A percentile compares a stretch with the other conserved stretches of the same genome.
These are phyloP conservation scores for Craterostigma plantagineum DNA, from an alignment of 257 asterid species.

Conservation along the genomic window DNA sequence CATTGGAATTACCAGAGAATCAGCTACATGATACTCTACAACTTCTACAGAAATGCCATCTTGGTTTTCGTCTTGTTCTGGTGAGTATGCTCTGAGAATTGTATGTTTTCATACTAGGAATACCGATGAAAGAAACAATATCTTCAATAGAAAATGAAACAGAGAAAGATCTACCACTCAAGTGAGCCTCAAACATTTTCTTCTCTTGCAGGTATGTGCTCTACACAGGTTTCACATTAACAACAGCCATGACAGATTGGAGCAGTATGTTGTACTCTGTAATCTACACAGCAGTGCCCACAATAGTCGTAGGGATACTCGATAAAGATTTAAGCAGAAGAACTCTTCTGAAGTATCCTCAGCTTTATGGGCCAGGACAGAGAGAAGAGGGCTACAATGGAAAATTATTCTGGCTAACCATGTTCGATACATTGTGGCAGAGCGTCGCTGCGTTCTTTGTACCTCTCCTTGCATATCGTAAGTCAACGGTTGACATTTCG, in stretches of 20 bases:
- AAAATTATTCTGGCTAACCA: constrained; percentile 59
- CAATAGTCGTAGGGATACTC: constrained; percentile 65
- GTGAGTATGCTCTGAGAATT: no score
- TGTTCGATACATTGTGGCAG: constrained; percentile 85
- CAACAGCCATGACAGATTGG: constrained; percentile 93
- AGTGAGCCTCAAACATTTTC: no score
- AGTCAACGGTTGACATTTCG: constrained; percentile 43
- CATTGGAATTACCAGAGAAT: constrained; percentile 98
- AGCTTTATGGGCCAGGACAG: constrained; percentile 81
- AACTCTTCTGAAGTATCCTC: constrained; percentile 61
- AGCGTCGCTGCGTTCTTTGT: constrained; percentile 54
- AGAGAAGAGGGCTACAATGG: constrained; percentile 68
- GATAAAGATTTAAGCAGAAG: constrained; percentile 78
- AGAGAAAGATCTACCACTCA: no score
- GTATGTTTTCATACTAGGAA: no score
- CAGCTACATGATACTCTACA: constrained; percentile 88
- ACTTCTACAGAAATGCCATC: constrained; percentile 78
- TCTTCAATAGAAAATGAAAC: no score
- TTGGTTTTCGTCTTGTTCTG: constrained; percentile 79
- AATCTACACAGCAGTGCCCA: constrained; percentile 72
- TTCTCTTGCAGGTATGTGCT: constrained; percentile 54
- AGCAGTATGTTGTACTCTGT: constrained; percentile 85
- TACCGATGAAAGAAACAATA: no score
- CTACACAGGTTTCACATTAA: constrained; percentile 64
- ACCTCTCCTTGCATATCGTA: constrained; percentile 71